Evolutionary conservation across 139 green algal genomes (phyloP), one percentile per base, ranked within the genome.

Genomic region (Trebouxia sp.): DNA sequence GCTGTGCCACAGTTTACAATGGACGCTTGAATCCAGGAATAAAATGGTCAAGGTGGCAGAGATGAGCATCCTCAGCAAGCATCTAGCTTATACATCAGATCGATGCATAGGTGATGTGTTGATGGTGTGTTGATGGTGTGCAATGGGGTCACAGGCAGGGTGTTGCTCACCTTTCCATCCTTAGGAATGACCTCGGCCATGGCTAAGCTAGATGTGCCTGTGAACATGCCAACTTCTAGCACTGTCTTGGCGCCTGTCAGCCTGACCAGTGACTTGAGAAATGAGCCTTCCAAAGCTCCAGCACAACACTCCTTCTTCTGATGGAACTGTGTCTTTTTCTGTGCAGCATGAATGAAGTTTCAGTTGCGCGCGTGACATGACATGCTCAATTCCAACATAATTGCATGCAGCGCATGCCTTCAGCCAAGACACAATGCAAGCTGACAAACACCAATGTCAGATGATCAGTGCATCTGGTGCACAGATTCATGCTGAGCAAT

Each of bases 201-300:
- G 30, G 83, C 83, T 28, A 90, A 55, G 41, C 78, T 86, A 65
- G 76, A 84, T 50, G 86, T 90, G 22, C 86, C 86, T 14, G 86
- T 88, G 78, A 90, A 90, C 86, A 90, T 90, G 83, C 86, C 86
- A 28, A 90, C 81, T 50, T 90, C 86, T 28, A 90, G 75, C 42
- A 90, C 86, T 24, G 65, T 83, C 78, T 88, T 90, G 43, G 86
- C 86, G 32, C 75, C 65, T 79, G 83, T 65, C 3, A 84, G 51
- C 12, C 70, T 50, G 32, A 76, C 75, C 41, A 90, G 66, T 28
- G 85, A 82, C 8, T 75, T 75, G 9, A 90, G 56, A 22, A 90
- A 82, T 6, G 72, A 38, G 1, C 86, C 86, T 43, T 90, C 83
- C 35, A 90, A 55, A 8, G 51, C 53, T 2, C 86, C 86, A 4